Evolutionary conservation across 441 rosid genomes (phyloP).

Genomic region (Adansonia gregorii): DNA sequence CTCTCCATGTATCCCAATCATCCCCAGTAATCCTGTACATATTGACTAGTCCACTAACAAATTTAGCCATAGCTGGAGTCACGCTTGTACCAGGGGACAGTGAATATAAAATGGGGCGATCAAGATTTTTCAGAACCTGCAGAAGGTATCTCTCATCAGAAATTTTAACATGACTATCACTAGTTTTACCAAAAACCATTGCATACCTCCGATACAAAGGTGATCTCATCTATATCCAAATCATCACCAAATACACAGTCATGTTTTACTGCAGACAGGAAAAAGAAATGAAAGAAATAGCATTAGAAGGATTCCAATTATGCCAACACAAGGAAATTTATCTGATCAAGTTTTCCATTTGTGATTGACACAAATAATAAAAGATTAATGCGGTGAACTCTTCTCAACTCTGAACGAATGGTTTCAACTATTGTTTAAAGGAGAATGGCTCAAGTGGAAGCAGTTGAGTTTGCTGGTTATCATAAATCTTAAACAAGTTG

Average conservation of each 20-base stretch:
- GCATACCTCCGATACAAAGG: conserved; percentile 70
- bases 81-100: conserved; percentile 90
- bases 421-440: no score
- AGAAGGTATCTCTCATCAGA: conserved; percentile 22
- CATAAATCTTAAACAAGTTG: no score
- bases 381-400: background rate
- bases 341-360: conserved; percentile 1
- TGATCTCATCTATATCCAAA: conserved; percentile 71
- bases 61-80: conserved; percentile 81
- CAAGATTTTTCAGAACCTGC: conserved; percentile 72
- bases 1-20: conserved; percentile 94
- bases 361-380: conserved; percentile 7
- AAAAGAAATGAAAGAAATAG: conserved; percentile 10
- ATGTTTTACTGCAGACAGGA: conserved; percentile 63
- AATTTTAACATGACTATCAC: conserved; percentile 25
- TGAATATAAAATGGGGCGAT: conserved; percentile 76
- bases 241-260: conserved; percentile 89
- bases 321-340: background rate
- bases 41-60: conserved; percentile 64
- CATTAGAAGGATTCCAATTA: conserved; percentile 23
- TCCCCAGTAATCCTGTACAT: conserved; percentile 92
- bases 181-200: background rate
- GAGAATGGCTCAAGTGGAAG: no score
- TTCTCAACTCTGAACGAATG: no score
- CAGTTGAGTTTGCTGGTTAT: no score